Base-by-base conservation (phyloP, 2,329 filamentous ascomycete genomes). In the Diaporthe velutina region DNA sequence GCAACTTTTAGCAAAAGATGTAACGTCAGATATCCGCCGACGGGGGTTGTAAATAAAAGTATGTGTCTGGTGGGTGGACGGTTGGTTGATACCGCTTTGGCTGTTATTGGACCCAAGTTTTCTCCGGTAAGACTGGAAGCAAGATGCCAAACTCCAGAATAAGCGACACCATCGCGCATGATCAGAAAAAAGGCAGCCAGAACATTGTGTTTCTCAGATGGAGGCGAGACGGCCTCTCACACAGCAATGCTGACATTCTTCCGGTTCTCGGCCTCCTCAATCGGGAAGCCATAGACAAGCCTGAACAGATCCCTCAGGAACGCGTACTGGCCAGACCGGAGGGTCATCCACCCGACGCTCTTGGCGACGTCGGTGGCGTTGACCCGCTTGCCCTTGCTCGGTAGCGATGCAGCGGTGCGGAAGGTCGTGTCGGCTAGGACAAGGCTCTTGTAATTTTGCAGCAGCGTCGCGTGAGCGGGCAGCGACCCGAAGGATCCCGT, bases 281-380 rank as follows among this genome's bases (percentile, higher is more conserved):
- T 84, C 64, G 93, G 90, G 80, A 96, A 96, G 4, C 95, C 94
- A 82, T 97, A 98, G 3, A 98, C 95, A 54, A 96, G 88, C 71
- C 91, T 90, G 85, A 94, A 98, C 19, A 98, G 86, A 79, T 98
- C 95, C 67, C 91, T 88, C 77, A 98, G 85, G 88, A 96, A 98
- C 12, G 87, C 87, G 83, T 97, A 97, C 79, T 95, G 60, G 73
- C 91, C 89, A 38, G 89, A 88, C 50, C 90, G 92, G 73, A 91
- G 88, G 70, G 90, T 90, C 90, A 98, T 94, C 87, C 93, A 93
- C 70, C 90, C 87, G 9, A 98, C 93, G 67, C 94, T 94, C 82
- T 93, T 93, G 48, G 94, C 94, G 76, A 97, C 91, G 78, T 98
- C 95, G n/a, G 88, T 84, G 0, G 94, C 94, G 4, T 87, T 88